These are phyloP conservation scores for Torulaspora indica DNA, from an alignment of 805 yeast genomes.

Conservation along the genomic window DNA sequence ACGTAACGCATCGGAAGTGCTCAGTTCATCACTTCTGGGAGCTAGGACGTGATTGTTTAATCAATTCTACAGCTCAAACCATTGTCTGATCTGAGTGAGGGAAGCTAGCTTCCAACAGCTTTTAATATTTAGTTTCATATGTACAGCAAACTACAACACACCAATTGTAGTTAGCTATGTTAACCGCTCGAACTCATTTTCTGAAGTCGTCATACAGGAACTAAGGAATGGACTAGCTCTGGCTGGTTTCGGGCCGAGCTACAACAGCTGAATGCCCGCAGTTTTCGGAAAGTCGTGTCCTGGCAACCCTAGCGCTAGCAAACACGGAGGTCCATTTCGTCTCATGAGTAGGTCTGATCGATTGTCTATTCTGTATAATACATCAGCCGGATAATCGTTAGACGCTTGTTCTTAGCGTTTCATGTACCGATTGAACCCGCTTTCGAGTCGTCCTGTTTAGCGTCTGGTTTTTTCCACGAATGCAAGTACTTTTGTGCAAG, in stretches of 20 bases:
- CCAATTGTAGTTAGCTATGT: background rate
- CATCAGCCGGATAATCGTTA: background rate
- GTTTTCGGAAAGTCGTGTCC: too few relatives aligned
- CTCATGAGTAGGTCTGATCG: background rate
- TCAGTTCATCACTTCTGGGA: too few relatives aligned
- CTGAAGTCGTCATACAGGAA: too few relatives aligned
- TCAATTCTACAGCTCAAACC: too few relatives aligned
- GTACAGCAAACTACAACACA: background rate
- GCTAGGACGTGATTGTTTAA: too few relatives aligned
- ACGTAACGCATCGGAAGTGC: too few relatives aligned
- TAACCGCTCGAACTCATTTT: background rate
- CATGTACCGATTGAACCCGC: background rate
- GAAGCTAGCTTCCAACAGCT: background rate
- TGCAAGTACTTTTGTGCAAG: conserved; percentile 26
- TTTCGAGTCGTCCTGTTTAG: conserved; percentile 4
- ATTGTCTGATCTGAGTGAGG: too few relatives aligned
- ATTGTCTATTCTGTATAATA: conserved; percentile 1
- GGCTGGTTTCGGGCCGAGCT: too few relatives aligned
- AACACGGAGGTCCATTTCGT: background rate
- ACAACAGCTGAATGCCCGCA: too few relatives aligned
- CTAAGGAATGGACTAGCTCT: too few relatives aligned
- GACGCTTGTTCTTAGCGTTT: background rate
- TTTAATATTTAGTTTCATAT: background rate
- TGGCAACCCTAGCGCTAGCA: too few relatives aligned
- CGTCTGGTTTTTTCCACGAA: conserved; percentile 24